Evolutionary conservation across 805 yeast genomes (phyloP).

Genomic region (Pichia scutulata): DNA sequence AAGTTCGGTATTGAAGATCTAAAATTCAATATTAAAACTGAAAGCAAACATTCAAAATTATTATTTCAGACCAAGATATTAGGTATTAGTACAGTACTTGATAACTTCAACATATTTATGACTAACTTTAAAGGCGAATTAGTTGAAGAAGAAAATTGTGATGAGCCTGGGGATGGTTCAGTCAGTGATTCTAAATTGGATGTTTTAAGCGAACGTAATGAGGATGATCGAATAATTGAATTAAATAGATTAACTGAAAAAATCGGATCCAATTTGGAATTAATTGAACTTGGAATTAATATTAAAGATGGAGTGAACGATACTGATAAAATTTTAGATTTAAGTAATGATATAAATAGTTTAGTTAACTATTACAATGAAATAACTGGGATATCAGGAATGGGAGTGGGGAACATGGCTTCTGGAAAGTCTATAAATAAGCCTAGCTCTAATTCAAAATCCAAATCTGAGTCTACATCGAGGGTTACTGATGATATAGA

Average conservation of each 20-base stretch:
- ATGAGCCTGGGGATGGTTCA: conserved; percentile 1
- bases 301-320: conserved; percentile 9
- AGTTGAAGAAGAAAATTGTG: conserved; percentile 3
- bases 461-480: neutral
- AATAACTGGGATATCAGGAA: neutral
- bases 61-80: neutral
- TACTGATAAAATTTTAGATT: conserved; percentile 4
- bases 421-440: neutral
- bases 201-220: conserved; percentile 17
- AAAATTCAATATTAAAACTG: neutral
- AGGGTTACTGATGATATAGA: neutral
- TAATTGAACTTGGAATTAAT: conserved; percentile 15
- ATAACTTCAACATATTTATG: neutral
- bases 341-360: conserved; percentile 9
- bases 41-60: neutral
- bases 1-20: conserved; percentile 4
- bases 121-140: neutral
- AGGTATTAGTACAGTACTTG: neutral
- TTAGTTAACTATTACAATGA: conserved; percentile 10
- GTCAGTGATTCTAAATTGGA: conserved; percentile 6
- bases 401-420: neutral
- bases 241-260: conserved; percentile 14
- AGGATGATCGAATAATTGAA: conserved; percentile 15
- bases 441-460: neutral
- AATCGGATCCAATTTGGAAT: conserved; percentile 15